Evolutionary conservation across 805 yeast genomes (phyloP).

Genomic region (Ogataea paraovalis): DNA sequence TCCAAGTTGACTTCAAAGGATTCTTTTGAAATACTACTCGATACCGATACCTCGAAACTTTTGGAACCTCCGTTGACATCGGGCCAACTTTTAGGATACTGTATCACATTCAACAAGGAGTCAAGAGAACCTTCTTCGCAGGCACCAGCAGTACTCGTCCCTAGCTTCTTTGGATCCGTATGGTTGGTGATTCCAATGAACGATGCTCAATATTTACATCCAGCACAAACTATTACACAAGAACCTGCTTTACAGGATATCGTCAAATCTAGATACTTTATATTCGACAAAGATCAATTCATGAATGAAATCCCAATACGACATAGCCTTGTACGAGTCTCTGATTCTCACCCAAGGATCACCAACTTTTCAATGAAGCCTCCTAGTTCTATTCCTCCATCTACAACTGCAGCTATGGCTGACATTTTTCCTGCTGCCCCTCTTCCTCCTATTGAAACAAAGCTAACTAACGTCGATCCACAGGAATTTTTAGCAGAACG

Average conservation of each 20-base stretch:
- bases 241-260: not conserved
- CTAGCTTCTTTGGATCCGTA: not conserved
- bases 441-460: too few relatives aligned
- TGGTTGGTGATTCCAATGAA: not conserved
- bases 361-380: slow-evolving; percentile 10
- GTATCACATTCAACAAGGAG: too few relatives aligned
- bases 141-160: too few relatives aligned
- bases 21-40: slow-evolving; percentile 6
- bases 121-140: too few relatives aligned
- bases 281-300: not conserved
- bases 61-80: not conserved
- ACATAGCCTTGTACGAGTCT: not conserved
- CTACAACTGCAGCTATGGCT: too few relatives aligned
- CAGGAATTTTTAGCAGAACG: slow-evolving; percentile 23
- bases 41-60: not conserved
- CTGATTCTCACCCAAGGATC: not conserved
- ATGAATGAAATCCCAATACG: not conserved
- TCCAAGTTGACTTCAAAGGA: not conserved
- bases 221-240: too few relatives aligned
- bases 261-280: not conserved
- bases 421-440: too few relatives aligned
- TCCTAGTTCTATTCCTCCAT: too few relatives aligned
- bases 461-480: slow-evolving; percentile 23
- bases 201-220: too few relatives aligned
- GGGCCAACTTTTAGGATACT: not conserved